These are phyloP conservation scores for Dactylellina sp. DNA, from an alignment of 2,329 filamentous ascomycete species.

Conservation along the genomic window DNA sequence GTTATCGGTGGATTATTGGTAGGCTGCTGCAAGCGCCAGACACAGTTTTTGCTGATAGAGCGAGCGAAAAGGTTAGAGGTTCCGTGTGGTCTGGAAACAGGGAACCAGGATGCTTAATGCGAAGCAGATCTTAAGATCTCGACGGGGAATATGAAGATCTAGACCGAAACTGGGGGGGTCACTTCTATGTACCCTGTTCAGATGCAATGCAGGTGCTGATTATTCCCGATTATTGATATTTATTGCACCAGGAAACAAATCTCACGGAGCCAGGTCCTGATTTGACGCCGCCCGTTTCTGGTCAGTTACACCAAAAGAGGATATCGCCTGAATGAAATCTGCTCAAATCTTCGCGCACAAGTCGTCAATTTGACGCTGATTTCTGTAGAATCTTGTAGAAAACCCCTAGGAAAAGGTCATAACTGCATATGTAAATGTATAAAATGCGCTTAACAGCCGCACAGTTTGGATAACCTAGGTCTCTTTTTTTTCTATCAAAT, in stretches of 20 bases:
- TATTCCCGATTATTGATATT: constrained; percentile 28
- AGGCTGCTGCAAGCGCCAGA: neutral
- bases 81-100: constrained; percentile 8
- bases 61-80: neutral
- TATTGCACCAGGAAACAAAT: neutral
- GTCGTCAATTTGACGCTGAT: constrained; percentile 30
- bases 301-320: neutral
- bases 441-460: neutral
- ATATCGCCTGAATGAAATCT: constrained; percentile 14
- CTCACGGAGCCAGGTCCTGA: neutral
- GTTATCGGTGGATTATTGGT: neutral
- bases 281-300: neutral
- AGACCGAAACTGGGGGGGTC: constrained; percentile 13
- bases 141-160: constrained; percentile 44
- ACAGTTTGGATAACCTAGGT: neutral
- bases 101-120: constrained; percentile 19
- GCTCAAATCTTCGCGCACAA: constrained; percentile 44
- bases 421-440: no score
- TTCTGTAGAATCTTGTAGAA: neutral
- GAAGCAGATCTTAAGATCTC: constrained; percentile 48
- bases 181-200: constrained; percentile 6
- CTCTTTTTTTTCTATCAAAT: neutral
- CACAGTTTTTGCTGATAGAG: neutral
- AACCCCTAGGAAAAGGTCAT: no score
- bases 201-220: constrained; percentile 34